A percentile compares a stretch with the other conserved stretches of the same genome.
Conservation (phyloP, 495 filamentous ascomycete genomes). For the Penicillium psychrofluorescens region DNA sequence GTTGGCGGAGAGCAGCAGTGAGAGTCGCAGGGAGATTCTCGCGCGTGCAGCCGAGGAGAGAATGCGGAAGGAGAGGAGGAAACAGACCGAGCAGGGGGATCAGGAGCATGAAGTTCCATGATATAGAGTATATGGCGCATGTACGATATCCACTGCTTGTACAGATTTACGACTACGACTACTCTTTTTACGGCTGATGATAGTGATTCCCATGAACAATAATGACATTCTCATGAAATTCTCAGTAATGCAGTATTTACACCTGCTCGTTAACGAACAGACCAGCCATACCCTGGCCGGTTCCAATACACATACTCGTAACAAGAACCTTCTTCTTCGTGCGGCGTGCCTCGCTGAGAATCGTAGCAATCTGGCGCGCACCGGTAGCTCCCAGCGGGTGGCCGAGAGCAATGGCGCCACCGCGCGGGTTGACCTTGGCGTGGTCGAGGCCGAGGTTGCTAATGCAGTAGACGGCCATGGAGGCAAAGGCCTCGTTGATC, state of each 20-base stretch:
- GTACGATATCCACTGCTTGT: not conserved
- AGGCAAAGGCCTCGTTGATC: slow-evolving; percentile 96
- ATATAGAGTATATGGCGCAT: not conserved
- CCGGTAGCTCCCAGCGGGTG: slow-evolving; percentile 81
- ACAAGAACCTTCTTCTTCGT: slow-evolving; percentile 77
- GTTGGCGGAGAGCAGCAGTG: slow-evolving; percentile 17
- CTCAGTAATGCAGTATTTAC: slow-evolving; percentile 11
- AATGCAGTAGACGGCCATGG: slow-evolving; percentile 92
- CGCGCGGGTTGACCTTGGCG: slow-evolving; percentile 82
- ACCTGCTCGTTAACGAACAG: slow-evolving; percentile 75
- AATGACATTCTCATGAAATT: too few relatives aligned
- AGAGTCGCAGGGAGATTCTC: slow-evolving; percentile 61
- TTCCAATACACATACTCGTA: slow-evolving; percentile 84
- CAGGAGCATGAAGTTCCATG: slow-evolving; percentile 10
- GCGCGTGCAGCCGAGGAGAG: slow-evolving; percentile 71
- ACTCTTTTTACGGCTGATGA: not conserved
- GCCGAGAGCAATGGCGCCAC: slow-evolving; percentile 73
- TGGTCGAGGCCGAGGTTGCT: slow-evolving; percentile 69
- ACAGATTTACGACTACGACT: not conserved
- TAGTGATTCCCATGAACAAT: too few relatives aligned
- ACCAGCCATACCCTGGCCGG: slow-evolving; percentile 79
- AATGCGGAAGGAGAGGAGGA: slow-evolving; percentile 46
- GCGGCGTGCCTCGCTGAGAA: slow-evolving; percentile 71
- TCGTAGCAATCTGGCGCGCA: slow-evolving; percentile 72
- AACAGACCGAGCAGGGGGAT: slow-evolving; percentile 21